Evolutionary conservation across 2,329 filamentous ascomycete species (phyloP).

Genomic region (Pezicula neosporulosa): DNA sequence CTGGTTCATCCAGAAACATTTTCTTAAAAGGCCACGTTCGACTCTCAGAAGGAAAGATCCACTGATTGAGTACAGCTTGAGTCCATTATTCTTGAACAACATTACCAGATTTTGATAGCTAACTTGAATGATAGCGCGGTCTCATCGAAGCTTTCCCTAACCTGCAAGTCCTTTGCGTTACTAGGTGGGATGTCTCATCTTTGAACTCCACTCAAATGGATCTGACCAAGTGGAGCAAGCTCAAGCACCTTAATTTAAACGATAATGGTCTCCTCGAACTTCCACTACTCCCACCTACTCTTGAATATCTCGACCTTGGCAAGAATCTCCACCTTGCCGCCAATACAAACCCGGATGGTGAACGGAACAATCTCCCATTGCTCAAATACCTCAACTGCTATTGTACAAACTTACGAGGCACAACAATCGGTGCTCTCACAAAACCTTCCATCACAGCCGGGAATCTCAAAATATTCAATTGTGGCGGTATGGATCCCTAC

Average conservation of each 20-base stretch:
- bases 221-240: constrained; percentile 10
- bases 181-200: constrained; percentile 9
- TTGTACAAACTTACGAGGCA: constrained; percentile 9
- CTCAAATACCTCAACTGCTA: constrained; percentile 23
- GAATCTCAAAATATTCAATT: constrained; percentile 19
- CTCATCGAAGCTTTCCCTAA: constrained; percentile 17
- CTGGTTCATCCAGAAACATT: too few species aligned
- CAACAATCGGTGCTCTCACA: constrained; percentile 11
- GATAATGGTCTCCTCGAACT: constrained; percentile 9
- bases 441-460: constrained; percentile 12
- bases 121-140: constrained; percentile 9
- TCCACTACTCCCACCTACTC: constrained; percentile 20
- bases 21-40: neutral
- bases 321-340: constrained; percentile 9
- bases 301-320: constrained; percentile 21
- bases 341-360: neutral
- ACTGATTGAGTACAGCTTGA: neutral
- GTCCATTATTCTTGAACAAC: neutral
- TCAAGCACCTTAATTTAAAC: constrained; percentile 21
- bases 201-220: constrained; percentile 1
- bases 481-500: constrained; percentile 13
- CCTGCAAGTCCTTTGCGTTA: constrained; percentile 12
- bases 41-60: constrained; percentile 3
- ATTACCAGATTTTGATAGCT: neutral
- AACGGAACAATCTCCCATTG: constrained; percentile 15